Conservation (phyloP, 2,329 filamentous ascomycete genomes). For the Neonectria magnoliae region DNA sequence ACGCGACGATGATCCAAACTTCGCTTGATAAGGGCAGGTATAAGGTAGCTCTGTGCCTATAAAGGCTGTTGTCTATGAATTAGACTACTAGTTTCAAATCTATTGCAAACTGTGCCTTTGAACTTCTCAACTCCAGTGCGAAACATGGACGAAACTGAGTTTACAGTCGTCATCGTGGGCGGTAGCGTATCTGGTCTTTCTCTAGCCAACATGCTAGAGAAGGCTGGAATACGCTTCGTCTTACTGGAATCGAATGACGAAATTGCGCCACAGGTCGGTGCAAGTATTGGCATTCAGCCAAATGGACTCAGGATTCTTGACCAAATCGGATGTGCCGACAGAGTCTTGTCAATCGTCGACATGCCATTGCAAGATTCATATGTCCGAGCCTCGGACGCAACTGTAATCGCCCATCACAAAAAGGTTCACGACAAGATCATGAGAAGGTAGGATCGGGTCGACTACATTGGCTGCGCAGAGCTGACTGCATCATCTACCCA, state of each 20-base stretch:
- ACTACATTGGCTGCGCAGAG: not conserved
- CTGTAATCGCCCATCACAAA: not conserved
- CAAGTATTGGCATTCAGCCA: slow-evolving; percentile 57
- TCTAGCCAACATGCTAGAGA: slow-evolving; percentile 27
- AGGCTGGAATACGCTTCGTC: slow-evolving; percentile 55
- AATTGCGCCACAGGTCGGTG: slow-evolving; percentile 58
- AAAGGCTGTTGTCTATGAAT: not conserved
- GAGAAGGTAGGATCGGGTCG: not conserved
- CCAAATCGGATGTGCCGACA: slow-evolving; percentile 49
- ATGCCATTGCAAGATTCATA: not conserved
- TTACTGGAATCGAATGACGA: slow-evolving; percentile 56
- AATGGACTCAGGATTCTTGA: slow-evolving; percentile 58
- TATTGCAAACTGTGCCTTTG: not conserved
- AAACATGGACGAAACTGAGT: not conserved
- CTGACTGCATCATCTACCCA: not conserved
- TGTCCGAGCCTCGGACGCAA: not conserved
- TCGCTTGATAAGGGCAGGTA: not conserved
- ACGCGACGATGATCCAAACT: not conserved
- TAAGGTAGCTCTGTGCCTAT: not conserved
- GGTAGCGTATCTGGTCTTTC: slow-evolving; percentile 24
- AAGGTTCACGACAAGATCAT: not conserved
- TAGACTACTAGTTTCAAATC: not conserved
- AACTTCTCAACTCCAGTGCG: not conserved
- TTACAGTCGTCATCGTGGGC: slow-evolving; percentile 19
- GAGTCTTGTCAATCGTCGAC: not conserved